phyloP scores from a whole-genome alignment of 495 filamentous ascomycete genomes.

The Tuber microsphaerosporum region DNA sequence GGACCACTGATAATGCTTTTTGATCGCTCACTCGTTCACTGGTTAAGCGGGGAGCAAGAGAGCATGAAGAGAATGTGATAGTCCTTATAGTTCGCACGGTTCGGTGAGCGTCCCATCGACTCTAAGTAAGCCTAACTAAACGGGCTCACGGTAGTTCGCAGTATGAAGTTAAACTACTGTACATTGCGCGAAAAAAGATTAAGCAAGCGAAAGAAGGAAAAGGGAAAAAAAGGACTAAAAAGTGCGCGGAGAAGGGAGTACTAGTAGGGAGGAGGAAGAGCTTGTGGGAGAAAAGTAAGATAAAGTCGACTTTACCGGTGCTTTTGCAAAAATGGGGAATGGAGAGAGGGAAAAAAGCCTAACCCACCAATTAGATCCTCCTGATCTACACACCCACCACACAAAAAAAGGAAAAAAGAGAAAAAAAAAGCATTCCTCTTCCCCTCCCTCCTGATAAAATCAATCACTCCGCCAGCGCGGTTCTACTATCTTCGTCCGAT shows the following conservation, averaged over 20 bases:
- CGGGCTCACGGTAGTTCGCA: background rate
- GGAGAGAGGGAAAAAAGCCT: background rate
- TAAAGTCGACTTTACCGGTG: slow-evolving; percentile 4
- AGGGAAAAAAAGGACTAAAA: background rate
- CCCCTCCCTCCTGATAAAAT: background rate
- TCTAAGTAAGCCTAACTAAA: background rate
- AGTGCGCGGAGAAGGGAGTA: background rate
- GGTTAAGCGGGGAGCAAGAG: background rate
- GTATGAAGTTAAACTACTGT: background rate
- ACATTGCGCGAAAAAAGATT: background rate
- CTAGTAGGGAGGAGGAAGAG: background rate
- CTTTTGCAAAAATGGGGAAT: background rate
- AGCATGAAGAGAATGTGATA: background rate
- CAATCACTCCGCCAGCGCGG: background rate
- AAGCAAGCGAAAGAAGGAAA: background rate
- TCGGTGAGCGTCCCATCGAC: background rate
- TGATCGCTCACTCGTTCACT: background rate
- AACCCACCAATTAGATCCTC: slow-evolving; percentile 1
- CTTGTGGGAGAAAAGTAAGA: background rate
- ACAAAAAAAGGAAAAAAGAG: background rate
- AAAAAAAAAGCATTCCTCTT: background rate
- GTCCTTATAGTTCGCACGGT: background rate
- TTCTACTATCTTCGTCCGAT: slow-evolving; percentile 14
- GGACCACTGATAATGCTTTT: background rate
- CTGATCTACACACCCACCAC: slow-evolving; percentile 5